Base-by-base conservation (phyloP, 2,329 filamentous ascomycete species). In the Blastomyces parvus region DNA sequence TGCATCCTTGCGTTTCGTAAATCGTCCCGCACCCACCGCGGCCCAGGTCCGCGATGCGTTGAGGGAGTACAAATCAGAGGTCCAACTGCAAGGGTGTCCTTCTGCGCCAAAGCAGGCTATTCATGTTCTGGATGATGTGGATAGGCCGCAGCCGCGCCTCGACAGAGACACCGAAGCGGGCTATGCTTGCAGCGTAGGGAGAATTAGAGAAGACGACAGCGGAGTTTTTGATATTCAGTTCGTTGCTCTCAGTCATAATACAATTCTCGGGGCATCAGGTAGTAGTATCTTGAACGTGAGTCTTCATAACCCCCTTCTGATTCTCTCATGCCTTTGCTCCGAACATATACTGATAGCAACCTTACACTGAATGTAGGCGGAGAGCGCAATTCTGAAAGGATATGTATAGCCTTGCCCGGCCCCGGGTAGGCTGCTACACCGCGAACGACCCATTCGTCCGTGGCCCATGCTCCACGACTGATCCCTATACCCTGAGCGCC, bases 141-240 rank as follows among this genome's bases (percentile, higher is more conserved):
- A 97, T 76, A 82, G 94, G 63, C 94, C 94, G 55, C 94, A 97
- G 79, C 94, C 94, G 22, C 83, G 94, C 68, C 81, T 97, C 58
- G 94, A 97, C 75, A 85, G 93, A 64, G 89, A 97, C 69, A 84
- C 92, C 33, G 87, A 90, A 65, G 84, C 85, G 60, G 93, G 94
- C 0, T 97, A 97, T 74, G 89, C 92, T 3, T 90, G 97, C 48
- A 94, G 89, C 70, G 92, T 97, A 25, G 93, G 93, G 8, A 84
- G 93, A 33, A 84, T 97, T 36, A 81, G 94, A 57, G 87, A 93
- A 75, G 88, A 90, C 69, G 69, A 75, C 53, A 89, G 87, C 66
- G 90, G 90, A 25, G 88, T 96, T 68, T 97, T 97, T 71, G 94
- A 97, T 73, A 84, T 97, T 74, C 92, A 95, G 76, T 97, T 97